Evolutionary conservation across 371 early-diverging fungal species (phyloP).

Genomic region (Circinella umbellata): DNA sequence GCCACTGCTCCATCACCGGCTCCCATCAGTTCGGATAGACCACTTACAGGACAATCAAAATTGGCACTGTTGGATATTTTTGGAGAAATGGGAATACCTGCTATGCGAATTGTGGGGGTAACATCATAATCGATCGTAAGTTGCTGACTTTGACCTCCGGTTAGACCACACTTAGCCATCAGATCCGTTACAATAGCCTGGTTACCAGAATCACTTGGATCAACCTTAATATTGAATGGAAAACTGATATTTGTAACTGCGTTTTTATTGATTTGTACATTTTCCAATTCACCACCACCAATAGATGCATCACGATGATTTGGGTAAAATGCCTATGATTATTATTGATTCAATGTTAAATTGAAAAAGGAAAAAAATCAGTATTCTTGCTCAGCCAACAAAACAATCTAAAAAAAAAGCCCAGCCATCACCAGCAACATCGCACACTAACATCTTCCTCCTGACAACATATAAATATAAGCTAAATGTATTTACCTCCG

Average conservation of each 20-base stretch:
- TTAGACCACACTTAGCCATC: slow-evolving; percentile 48
- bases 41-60: slow-evolving; percentile 41
- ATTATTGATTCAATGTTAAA: no score
- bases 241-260: slow-evolving; percentile 48
- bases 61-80: slow-evolving; percentile 40
- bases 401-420: neutral
- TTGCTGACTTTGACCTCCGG: slow-evolving; percentile 25
- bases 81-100: slow-evolving; percentile 53
- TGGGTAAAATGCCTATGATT: slow-evolving; percentile 56
- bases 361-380: neutral
- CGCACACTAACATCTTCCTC: neutral
- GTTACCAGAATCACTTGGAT: slow-evolving; percentile 25
- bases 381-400: neutral
- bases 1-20: neutral
- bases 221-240: slow-evolving; percentile 49
- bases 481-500: slow-evolving; percentile 42
- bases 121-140: slow-evolving; percentile 60
- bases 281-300: slow-evolving; percentile 51
- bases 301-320: slow-evolving; percentile 37
- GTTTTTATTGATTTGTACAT: slow-evolving; percentile 53
- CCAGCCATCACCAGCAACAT: slow-evolving; percentile 1
- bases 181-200: slow-evolving; percentile 47
- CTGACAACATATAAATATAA: neutral
- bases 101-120: slow-evolving; percentile 49
- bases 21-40: neutral